These are phyloP conservation scores for Linnemannia hyalina DNA, from an alignment of 192 early-diverging fungal genomes.

Conservation along the genomic window DNA sequence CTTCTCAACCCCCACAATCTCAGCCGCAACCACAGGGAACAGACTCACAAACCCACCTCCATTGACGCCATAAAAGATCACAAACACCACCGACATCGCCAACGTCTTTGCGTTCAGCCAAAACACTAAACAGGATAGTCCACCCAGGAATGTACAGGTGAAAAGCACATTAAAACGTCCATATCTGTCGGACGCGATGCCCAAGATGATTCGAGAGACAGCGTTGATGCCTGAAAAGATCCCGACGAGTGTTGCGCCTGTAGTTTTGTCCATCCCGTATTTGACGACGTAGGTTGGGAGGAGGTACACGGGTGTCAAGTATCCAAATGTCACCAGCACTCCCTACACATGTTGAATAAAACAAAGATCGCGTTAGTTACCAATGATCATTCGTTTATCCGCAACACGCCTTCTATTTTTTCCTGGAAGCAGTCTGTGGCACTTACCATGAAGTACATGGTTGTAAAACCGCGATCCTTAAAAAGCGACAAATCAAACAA, in stretches of 20 bases:
- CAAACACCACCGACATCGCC: slow-evolving; percentile 50
- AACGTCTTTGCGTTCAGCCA: slow-evolving; percentile 59
- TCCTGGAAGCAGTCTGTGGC: neutral
- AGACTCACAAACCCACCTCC: slow-evolving; percentile 60
- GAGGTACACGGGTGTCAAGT: slow-evolving; percentile 53
- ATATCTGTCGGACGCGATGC: slow-evolving; percentile 54
- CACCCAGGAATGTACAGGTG: slow-evolving; percentile 52
- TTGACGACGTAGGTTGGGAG: slow-evolving; percentile 40
- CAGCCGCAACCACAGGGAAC: slow-evolving; percentile 48
- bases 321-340: slow-evolving; percentile 29
- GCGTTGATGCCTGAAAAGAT: slow-evolving; percentile 64
- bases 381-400: neutral
- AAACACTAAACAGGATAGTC: slow-evolving; percentile 53
- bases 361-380: neutral
- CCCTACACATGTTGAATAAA: neutral
- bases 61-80: slow-evolving; percentile 59
- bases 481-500: slow-evolving; percentile 55
- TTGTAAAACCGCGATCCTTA: slow-evolving; percentile 50
- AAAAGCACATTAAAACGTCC: slow-evolving; percentile 59
- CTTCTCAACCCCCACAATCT: slow-evolving; percentile 57
- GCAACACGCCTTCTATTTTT: neutral
- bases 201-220: slow-evolving; percentile 53
- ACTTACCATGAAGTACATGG: slow-evolving; percentile 58
- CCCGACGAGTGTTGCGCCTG: slow-evolving; percentile 56
- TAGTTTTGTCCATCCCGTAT: slow-evolving; percentile 35